Evolutionary conservation across 768 basidiomycete species (phyloP).

Genomic region (Tephrocybe sp.): DNA sequence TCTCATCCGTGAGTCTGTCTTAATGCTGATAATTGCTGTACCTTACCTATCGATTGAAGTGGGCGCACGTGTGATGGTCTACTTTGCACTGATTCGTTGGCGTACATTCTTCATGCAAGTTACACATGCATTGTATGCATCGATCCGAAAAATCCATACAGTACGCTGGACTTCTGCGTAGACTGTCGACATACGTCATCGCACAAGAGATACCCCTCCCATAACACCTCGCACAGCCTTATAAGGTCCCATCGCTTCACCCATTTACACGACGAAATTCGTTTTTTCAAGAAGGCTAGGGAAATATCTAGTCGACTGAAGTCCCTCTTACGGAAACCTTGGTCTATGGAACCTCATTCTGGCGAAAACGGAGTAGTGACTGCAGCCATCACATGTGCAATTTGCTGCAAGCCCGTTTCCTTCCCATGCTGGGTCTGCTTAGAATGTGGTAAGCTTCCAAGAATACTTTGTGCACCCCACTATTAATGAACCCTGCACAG

Average conservation of each 20-base stretch:
- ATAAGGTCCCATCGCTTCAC: not conserved
- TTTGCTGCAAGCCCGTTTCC: not conserved
- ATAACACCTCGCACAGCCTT: not conserved
- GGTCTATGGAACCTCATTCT: not conserved
- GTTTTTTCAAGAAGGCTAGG: not conserved
- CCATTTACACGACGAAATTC: not conserved
- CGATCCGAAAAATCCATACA: not conserved
- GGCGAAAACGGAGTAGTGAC: not conserved
- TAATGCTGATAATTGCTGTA: not conserved
- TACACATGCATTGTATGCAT: not conserved
- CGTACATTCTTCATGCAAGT: not conserved
- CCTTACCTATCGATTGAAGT: not conserved
- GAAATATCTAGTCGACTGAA: not conserved
- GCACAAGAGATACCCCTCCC: not conserved
- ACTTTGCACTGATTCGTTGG: not conserved
- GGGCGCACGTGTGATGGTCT: not conserved
- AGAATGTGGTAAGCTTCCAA: not conserved
- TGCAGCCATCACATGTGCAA: not conserved
- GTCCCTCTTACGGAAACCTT: not conserved
- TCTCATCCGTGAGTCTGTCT: not conserved
- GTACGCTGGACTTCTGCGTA: not conserved
- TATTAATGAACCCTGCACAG: not conserved
- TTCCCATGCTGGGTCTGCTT: constrained; percentile 1
- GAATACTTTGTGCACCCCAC: not conserved
- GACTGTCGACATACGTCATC: not conserved